phyloP scores from a whole-genome alignment of 768 basidiomycete genomes.

The Mycena olivaceomarginata region DNA sequence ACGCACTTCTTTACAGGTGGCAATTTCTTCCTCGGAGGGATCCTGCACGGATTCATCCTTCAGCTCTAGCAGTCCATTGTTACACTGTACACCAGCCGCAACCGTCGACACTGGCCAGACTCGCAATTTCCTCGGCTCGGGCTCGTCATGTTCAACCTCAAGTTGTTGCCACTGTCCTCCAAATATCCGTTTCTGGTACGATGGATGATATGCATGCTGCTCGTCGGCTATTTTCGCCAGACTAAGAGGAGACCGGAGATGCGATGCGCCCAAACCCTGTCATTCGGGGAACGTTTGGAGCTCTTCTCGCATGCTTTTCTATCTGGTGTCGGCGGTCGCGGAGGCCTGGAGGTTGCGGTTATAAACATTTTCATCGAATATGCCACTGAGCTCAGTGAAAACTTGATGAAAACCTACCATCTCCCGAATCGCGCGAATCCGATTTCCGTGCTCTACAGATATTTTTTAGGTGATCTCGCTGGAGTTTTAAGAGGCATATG shows the following conservation, averaged over 20 bases:
- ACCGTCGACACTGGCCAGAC: slow-evolving; percentile 34
- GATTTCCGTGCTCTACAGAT: no score
- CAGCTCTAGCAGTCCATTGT: slow-evolving; percentile 13
- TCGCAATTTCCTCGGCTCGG: slow-evolving; percentile 25
- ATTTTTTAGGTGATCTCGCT: no score
- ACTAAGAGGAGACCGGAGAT: background rate
- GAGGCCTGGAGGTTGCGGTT: background rate
- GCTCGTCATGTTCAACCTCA: slow-evolving; percentile 5
- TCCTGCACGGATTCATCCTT: slow-evolving; percentile 6
- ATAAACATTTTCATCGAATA: background rate
- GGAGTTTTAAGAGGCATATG: no score
- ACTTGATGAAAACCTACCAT: background rate
- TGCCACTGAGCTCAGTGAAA: slow-evolving; percentile 22
- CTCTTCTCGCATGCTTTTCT: background rate
- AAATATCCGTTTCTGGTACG: background rate
- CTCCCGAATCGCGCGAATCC: no score
- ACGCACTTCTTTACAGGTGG: background rate
- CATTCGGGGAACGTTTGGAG: slow-evolving; percentile 1
- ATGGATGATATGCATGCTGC: background rate
- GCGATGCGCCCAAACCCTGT: slow-evolving; percentile 16
- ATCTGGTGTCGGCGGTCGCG: background rate
- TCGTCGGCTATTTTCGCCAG: slow-evolving; percentile 10
- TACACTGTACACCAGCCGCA: slow-evolving; percentile 6
- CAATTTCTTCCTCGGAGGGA: background rate
- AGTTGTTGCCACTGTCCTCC: background rate